Evolutionary conservation across 768 basidiomycete species (phyloP), one percentile per base, ranked within the genome.

Genomic region (Pulveroboletus sp.): DNA sequence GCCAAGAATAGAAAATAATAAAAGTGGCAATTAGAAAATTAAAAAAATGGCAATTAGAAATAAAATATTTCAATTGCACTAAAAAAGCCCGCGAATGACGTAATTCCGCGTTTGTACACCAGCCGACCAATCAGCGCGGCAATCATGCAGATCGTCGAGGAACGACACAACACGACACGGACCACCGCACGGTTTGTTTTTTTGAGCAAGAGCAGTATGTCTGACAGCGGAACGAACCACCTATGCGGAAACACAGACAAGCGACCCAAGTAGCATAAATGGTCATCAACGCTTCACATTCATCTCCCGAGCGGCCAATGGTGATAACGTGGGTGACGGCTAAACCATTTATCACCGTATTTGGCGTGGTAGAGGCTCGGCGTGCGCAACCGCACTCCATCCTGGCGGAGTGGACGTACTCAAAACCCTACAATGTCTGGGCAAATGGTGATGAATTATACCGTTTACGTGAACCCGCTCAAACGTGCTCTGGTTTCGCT

Each of bases 191-290:
- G 21, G 21, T 21, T 3, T n/a, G n/a, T n/a, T n/a, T n/a, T 21
- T 21, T 21, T 21, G 8, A 3, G 7, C 8, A 6, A 35, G 12
- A 33, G 32, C 6, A 33, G 14, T 12, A 43, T 75, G 68, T 74
- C 56, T 66, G 83, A 82, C 83, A 85, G 71, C 81, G 73, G 83
- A 85, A 85, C 83, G 83, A 85, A 72, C 83, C 78, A 63, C 69
- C 63, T 72, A 58, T 45, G 61, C 52, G 40, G 18, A 43, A 41
- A 31, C 24, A 46, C 41, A 38, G 12, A 31, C 47, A 31, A 31
- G 41, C 26, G 45, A 43, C 48, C 11, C 17, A 30, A 43, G 45
- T 39, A 21, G 61, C 69, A 57, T 64, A 70, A 66, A 63, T 49
- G 73, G 81, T 78, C 83, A 82, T 76, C 68, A 58, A 64, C 54